These are phyloP conservation scores for Zasmidium citrigriseum DNA, from an alignment of 2,329 filamentous ascomycete genomes.

Conservation along the genomic window DNA sequence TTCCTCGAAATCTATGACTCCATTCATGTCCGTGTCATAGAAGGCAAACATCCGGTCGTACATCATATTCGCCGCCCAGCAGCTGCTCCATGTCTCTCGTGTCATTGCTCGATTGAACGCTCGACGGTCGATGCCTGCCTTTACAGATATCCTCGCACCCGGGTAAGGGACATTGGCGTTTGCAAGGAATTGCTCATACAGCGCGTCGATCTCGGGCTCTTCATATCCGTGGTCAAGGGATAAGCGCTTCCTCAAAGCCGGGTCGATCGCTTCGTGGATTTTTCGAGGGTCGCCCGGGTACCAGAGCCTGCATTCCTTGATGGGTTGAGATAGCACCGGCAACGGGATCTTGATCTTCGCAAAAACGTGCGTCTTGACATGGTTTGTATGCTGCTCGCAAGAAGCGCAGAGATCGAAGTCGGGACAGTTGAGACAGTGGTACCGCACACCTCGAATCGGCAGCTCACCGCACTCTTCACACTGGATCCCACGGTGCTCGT, in stretches of 20 bases:
- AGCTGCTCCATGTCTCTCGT: slow-evolving; percentile 59
- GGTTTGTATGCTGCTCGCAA: slow-evolving; percentile 68
- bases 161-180: slow-evolving; percentile 84
- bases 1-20: slow-evolving; percentile 87
- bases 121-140: slow-evolving; percentile 83
- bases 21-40: slow-evolving; percentile 88
- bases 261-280: slow-evolving; percentile 67
- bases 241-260: slow-evolving; percentile 65
- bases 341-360: slow-evolving; percentile 93
- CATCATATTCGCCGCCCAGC: slow-evolving; percentile 81
- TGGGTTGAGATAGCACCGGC: slow-evolving; percentile 74
- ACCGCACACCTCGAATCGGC: slow-evolving; percentile 88
- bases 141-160: slow-evolving; percentile 74
- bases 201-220: slow-evolving; percentile 82
- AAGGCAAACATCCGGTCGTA: slow-evolving; percentile 97
- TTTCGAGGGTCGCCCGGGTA: slow-evolving; percentile 84
- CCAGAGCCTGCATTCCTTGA: slow-evolving; percentile 79
- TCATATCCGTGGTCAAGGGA: slow-evolving; percentile 58
- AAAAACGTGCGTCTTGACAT: slow-evolving; percentile 91
- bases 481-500: slow-evolving; percentile 87
- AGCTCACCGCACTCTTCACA: slow-evolving; percentile 87
- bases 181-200: slow-evolving; percentile 97
- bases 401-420: slow-evolving; percentile 95
- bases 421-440: slow-evolving; percentile 91
- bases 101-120: slow-evolving; percentile 92